These are phyloP conservation scores for Suillus subaureus DNA, from an alignment of 768 basidiomycete species.

Conservation along the genomic window DNA sequence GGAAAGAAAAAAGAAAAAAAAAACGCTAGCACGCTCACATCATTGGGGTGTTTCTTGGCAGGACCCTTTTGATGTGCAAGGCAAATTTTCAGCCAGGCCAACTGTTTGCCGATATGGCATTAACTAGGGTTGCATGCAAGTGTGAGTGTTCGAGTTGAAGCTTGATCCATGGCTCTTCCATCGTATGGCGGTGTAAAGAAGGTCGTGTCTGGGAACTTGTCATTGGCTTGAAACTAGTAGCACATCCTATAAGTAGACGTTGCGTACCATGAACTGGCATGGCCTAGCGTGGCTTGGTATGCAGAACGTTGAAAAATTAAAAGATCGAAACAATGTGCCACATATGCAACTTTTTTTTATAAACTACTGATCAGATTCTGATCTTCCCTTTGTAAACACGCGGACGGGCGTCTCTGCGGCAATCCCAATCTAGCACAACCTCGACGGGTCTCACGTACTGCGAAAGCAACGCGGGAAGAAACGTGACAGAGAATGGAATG, in stretches of 20 bases:
- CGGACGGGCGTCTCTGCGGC: conserved; percentile 2
- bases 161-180: conserved; percentile 8
- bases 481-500: not conserved
- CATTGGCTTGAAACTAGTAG: not conserved
- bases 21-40: too few relatives aligned
- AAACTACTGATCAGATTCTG: not conserved
- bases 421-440: not conserved
- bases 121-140: conserved; percentile 1
- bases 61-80: conserved; percentile 7
- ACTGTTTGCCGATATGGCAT: not conserved
- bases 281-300: not conserved
- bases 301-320: not conserved
- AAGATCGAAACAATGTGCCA: conserved; percentile 1
- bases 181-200: conserved; percentile 5
- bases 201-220: not conserved
- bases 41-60: not conserved
- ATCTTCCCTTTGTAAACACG: not conserved
- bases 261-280: not conserved
- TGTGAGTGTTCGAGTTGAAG: not conserved
- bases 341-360: not conserved
- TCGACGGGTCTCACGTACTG: not conserved
- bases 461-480: conserved; percentile 8
- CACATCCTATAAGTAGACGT: not conserved
- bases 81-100: not conserved
- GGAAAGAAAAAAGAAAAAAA: not conserved